phyloP scores from a whole-genome alignment of 108 stramenopile species.

The Skeletonema tropicum region DNA sequence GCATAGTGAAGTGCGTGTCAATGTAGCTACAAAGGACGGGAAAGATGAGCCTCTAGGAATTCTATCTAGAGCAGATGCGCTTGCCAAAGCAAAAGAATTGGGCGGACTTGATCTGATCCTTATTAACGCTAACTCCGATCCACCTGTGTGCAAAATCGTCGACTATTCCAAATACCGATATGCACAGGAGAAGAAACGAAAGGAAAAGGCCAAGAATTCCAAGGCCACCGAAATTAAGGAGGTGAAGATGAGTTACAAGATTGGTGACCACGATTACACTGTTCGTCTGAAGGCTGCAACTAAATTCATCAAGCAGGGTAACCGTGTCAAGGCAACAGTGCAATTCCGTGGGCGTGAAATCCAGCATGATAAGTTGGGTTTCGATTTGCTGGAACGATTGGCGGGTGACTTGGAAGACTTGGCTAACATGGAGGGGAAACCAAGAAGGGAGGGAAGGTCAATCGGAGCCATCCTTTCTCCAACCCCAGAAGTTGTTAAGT shows the following conservation, averaged over 20 bases:
- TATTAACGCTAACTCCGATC: constrained; percentile 88
- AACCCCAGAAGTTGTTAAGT: constrained; percentile 79
- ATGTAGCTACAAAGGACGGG: constrained; percentile 50
- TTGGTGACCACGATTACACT: constrained; percentile 94
- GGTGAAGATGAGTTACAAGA: constrained; percentile 97
- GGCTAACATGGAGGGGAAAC: constrained; percentile 68
- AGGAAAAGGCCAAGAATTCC: constrained; percentile 93
- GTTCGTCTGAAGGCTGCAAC: constrained; percentile 85
- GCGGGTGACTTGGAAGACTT: constrained; percentile 67
- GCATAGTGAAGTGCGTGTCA: constrained; percentile 69
- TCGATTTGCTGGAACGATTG: constrained; percentile 69
- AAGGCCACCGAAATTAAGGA: constrained; percentile 95
- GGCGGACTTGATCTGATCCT: constrained; percentile 90
- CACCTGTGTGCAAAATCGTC: constrained; percentile 94
- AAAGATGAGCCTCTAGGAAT: constrained; percentile 91
- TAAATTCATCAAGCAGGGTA: constrained; percentile 88
- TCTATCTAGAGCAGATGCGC: constrained; percentile 84
- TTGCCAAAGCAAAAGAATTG: constrained; percentile 85
- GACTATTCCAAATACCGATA: constrained; percentile 96
- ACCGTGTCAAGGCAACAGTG: constrained; percentile 87
- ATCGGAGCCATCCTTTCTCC: constrained; percentile 76
- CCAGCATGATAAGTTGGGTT: constrained; percentile 79
- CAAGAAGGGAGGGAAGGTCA: constrained; percentile 76
- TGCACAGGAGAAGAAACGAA: constrained; percentile 90
- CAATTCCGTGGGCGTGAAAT: constrained; percentile 85